A percentile compares a stretch with the other conserved stretches of the same genome.
phyloP scores from a whole-genome alignment of 768 basidiomycete genomes.

The Auricularia auricula-judae region DNA sequence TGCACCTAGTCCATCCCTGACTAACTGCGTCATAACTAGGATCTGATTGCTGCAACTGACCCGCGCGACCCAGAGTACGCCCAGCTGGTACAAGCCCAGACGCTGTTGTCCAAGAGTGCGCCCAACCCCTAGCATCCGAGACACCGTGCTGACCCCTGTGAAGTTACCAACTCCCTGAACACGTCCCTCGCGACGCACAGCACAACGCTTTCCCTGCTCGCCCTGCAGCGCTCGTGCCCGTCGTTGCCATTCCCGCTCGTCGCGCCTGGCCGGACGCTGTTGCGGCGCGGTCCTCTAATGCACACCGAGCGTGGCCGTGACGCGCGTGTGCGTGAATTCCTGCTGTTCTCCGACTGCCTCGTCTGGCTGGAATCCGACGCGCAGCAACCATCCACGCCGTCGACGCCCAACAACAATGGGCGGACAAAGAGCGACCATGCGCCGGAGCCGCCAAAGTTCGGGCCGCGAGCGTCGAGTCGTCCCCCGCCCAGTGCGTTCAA shows the following conservation, averaged over 20 bases:
- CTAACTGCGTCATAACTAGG: slow-evolving; percentile 19
- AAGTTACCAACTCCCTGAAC: slow-evolving; percentile 72
- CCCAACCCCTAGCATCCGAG: slow-evolving; percentile 1
- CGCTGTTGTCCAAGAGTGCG: slow-evolving; percentile 67
- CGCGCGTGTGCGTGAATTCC: slow-evolving; percentile 53
- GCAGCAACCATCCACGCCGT: slow-evolving; percentile 15
- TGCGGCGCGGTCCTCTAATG: slow-evolving; percentile 55
- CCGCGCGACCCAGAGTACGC: slow-evolving; percentile 56
- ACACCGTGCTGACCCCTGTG: background rate
- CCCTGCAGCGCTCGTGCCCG: slow-evolving; percentile 67
- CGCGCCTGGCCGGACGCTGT: slow-evolving; percentile 64
- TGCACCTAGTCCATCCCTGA: background rate
- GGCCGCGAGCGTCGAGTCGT: slow-evolving; percentile 47
- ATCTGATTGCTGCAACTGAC: slow-evolving; percentile 59
- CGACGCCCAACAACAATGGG: background rate
- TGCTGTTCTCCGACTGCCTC: slow-evolving; percentile 75
- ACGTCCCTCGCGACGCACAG: slow-evolving; percentile 70
- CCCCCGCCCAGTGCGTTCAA: slow-evolving; percentile 6
- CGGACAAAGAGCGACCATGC: slow-evolving; percentile 24
- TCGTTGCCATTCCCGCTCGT: slow-evolving; percentile 73
- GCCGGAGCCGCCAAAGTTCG: slow-evolving; percentile 22
- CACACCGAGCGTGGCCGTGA: slow-evolving; percentile 34
- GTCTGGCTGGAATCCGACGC: slow-evolving; percentile 61
- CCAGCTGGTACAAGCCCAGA: slow-evolving; percentile 47
- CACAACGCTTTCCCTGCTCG: slow-evolving; percentile 61